Percentiles rank a stretch among this genome's conserved stretches.
Conservation (phyloP, 495 filamentous ascomycete species). For the Beverwykella pulmonaria region DNA sequence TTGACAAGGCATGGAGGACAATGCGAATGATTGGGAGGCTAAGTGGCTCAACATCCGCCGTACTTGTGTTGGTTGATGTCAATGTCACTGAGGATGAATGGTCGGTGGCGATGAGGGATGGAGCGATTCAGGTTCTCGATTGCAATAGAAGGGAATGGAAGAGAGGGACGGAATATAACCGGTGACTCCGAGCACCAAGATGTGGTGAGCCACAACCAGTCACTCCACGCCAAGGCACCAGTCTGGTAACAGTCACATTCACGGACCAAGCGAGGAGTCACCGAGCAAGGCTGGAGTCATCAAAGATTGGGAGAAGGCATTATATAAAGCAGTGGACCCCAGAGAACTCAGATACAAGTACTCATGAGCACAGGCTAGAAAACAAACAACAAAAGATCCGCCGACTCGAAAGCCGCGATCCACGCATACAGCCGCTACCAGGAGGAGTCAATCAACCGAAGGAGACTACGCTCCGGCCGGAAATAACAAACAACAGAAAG, state of each 20-base stretch:
- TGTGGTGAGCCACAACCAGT: background rate
- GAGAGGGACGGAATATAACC: too few relatives aligned
- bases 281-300: slow-evolving; percentile 19
- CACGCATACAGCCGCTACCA: slow-evolving; percentile 19
- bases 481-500: slow-evolving; percentile 25
- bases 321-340: slow-evolving; percentile 3
- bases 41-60: too few relatives aligned
- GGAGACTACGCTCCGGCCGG: slow-evolving; percentile 46
- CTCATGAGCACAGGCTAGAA: background rate
- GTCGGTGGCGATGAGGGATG: too few relatives aligned
- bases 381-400: background rate
- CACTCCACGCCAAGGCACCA: background rate
- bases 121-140: too few relatives aligned
- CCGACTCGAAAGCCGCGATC: background rate
- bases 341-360: slow-evolving; percentile 6
- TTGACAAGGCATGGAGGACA: too few relatives aligned
- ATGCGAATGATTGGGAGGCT: too few relatives aligned
- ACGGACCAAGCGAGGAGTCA: slow-evolving; percentile 13
- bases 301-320: background rate
- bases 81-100: too few relatives aligned
- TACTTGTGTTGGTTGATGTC: too few relatives aligned
- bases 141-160: too few relatives aligned
- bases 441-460: slow-evolving; percentile 43
- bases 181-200: too few relatives aligned
- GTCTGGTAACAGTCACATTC: background rate